Evolutionary conservation across 768 basidiomycete species (phyloP).

Genomic region (Ramaria sp.): DNA sequence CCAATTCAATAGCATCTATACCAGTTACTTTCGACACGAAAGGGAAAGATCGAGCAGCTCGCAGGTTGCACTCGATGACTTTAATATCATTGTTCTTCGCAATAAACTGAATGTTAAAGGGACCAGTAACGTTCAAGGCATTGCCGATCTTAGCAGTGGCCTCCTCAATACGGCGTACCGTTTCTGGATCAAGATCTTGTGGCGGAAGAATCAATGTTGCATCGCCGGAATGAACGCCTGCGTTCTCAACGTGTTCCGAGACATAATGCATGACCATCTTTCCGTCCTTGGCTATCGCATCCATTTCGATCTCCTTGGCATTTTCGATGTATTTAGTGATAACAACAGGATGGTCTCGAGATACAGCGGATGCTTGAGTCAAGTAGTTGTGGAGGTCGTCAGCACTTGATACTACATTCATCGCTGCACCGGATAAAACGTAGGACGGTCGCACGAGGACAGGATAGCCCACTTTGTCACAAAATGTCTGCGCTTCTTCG

Average conservation of each 20-base stretch:
- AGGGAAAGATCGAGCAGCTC: conserved; percentile 95
- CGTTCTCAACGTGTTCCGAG: conserved; percentile 98
- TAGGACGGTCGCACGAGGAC: conserved; percentile 97
- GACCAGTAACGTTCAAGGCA: conserved; percentile 95
- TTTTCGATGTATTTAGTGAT: conserved; percentile 99
- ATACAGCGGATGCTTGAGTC: conserved; percentile 91
- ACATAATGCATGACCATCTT: conserved; percentile 99
- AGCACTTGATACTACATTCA: conserved; percentile 95
- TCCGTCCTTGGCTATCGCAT: conserved; percentile 93
- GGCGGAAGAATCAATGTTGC: conserved; percentile 97
- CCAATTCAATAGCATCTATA: conserved; percentile 96
- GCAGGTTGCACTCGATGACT: conserved; percentile 98
- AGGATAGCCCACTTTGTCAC: conserved; percentile 87
- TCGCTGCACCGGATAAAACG: conserved; percentile 97
- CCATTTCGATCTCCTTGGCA: conserved; percentile 99
- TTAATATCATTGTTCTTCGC: conserved; percentile 99
- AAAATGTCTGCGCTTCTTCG: conserved; percentile 81
- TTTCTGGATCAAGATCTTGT: conserved; percentile 95
- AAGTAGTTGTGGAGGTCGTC: conserved; percentile 90
- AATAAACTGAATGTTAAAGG: conserved; percentile 99
- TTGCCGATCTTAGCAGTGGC: conserved; percentile 97
- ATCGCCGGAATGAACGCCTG: conserved; percentile 97
- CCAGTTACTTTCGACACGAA: conserved; percentile 99
- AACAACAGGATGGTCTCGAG: conserved; percentile 92
- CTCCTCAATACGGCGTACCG: conserved; percentile 91